A percentile compares a stretch with the other conserved stretches of the same genome.
These are phyloP conservation scores for Jackrogersella multiformis DNA, from an alignment of 495 filamentous ascomycete genomes.

Conservation along the genomic window DNA sequence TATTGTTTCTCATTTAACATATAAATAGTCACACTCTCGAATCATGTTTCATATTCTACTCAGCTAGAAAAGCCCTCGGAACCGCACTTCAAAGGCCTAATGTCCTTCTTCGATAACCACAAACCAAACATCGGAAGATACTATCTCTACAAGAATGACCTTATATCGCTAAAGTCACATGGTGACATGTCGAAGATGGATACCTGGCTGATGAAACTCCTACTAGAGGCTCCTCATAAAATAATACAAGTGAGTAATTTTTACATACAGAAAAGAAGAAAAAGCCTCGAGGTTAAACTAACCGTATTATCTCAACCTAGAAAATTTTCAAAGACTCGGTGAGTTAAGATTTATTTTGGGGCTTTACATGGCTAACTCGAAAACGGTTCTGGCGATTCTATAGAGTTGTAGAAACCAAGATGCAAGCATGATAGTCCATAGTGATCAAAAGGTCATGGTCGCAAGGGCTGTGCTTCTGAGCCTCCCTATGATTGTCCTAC, in stretches of 20 bases:
- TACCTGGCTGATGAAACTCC: neutral
- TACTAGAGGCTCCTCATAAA: neutral
- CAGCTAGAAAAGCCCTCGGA: neutral
- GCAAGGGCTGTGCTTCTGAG: neutral
- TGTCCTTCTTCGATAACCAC: neutral
- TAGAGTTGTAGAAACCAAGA: neutral
- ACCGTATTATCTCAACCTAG: neutral
- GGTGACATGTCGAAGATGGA: slow-evolving; percentile 18
- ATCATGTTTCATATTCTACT: neutral
- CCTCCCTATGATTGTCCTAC: neutral
- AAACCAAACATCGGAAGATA: neutral
- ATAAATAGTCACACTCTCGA: slow-evolving; percentile 5
- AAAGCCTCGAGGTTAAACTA: neutral
- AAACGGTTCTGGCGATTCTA: neutral
- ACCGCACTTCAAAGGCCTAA: neutral
- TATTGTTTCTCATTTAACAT: neutral
- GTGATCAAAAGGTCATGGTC: neutral
- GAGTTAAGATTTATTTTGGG: neutral
- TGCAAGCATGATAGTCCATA: neutral
- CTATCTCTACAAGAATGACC: slow-evolving; percentile 6
- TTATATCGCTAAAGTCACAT: neutral
- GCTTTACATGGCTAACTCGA: neutral
- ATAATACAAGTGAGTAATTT: slow-evolving; percentile 6
- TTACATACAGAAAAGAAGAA: neutral
- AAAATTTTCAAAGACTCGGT: slow-evolving; percentile 1